Percentiles rank a stretch among this genome's conserved stretches.
Conservation (phyloP, 2,329 filamentous ascomycete species). For the Hymenoscyphus fructigenus region DNA sequence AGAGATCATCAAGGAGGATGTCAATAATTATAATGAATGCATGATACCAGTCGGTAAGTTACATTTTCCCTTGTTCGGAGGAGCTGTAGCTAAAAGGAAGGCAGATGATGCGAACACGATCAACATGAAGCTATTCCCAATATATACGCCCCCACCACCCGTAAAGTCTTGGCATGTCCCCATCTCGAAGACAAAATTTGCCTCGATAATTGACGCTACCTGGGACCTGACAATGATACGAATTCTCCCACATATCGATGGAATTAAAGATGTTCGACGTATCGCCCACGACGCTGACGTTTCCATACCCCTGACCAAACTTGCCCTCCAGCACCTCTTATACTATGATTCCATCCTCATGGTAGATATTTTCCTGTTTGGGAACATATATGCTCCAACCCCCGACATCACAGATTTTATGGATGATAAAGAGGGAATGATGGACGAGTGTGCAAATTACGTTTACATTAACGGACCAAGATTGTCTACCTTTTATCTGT, state of each 20-base stretch:
- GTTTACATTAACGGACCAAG: conserved; percentile 46
- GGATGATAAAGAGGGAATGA: conserved; percentile 68
- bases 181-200: conserved; percentile 66
- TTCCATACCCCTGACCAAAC: conserved; percentile 80
- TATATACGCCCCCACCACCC: conserved; percentile 71
- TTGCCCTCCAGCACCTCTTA: conserved; percentile 83
- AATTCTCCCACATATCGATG: conserved; percentile 84
- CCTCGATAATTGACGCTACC: conserved; percentile 62
- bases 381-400: conserved; percentile 82
- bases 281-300: conserved; percentile 85
- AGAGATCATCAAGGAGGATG: conserved; percentile 76
- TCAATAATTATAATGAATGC: conserved; percentile 97
- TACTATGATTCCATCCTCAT: conserved; percentile 91
- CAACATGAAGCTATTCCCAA: conserved; percentile 93
- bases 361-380: conserved; percentile 93
- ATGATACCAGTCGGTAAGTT: conserved; percentile 90
- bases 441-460: conserved; percentile 86
- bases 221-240: conserved; percentile 77
- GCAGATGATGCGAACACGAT: conserved; percentile 88
- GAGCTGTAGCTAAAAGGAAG: conserved; percentile 10
- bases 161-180: conserved; percentile 91
- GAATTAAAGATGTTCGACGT: conserved; percentile 80
- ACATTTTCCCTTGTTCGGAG: background rate
- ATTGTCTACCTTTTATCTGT: conserved; percentile 62
- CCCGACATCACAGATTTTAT: conserved; percentile 78